Conservation (phyloP, 257 asterid species). For the Solanum paucissectum region DNA sequence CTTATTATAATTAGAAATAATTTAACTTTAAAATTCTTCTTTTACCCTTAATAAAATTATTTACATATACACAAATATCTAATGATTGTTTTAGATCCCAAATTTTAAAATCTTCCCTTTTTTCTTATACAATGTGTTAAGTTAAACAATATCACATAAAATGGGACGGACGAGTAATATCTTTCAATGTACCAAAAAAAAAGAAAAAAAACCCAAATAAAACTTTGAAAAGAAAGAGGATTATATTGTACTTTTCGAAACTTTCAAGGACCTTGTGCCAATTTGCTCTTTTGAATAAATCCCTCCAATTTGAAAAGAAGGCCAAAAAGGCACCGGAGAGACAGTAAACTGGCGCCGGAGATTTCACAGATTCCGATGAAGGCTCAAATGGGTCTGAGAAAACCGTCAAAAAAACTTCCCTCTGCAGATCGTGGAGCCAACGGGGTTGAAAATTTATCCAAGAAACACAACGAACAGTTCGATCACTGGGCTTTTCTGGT, state of each 20-base stretch:
- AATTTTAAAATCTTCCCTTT: too few species aligned
- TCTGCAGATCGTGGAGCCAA: background rate
- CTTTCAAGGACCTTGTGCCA: background rate
- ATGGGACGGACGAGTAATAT: background rate
- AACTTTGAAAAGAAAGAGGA: background rate
- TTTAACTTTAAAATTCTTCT: too few species aligned
- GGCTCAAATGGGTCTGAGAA: slow-evolving; percentile 5
- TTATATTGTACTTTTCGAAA: background rate
- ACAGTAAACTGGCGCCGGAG: background rate
- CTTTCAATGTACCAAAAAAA: background rate
- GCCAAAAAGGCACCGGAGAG: background rate
- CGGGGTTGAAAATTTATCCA: background rate
- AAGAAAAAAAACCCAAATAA: background rate
- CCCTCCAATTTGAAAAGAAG: background rate
- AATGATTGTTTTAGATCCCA: too few species aligned
- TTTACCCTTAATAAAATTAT: too few species aligned
- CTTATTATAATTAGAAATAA: too few species aligned
- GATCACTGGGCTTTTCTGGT: slow-evolving; percentile 35
- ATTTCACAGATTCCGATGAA: background rate
- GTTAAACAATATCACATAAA: too few species aligned
- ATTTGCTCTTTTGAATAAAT: background rate
- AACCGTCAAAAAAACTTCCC: background rate
- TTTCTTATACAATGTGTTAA: too few species aligned
- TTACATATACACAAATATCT: too few species aligned
- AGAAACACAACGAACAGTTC: slow-evolving; percentile 5